These are phyloP conservation scores for Luffa acutangula DNA, from an alignment of 306 rosid species.

Conservation along the genomic window DNA sequence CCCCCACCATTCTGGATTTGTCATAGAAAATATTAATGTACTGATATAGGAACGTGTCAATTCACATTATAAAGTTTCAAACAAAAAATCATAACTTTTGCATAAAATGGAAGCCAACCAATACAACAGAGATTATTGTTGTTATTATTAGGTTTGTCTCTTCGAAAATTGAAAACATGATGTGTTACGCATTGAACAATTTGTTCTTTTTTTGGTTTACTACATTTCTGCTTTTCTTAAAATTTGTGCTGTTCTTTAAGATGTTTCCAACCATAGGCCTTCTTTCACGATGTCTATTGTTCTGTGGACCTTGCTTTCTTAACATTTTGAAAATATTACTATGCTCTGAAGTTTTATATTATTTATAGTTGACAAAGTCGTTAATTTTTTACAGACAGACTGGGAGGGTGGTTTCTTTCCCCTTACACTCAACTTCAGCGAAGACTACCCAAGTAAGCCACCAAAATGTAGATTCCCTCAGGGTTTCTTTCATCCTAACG, in stretches of 20 bases:
- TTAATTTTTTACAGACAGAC: slow-evolving; percentile 65
- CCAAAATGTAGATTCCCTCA: slow-evolving; percentile 91
- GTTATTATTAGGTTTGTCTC: background rate
- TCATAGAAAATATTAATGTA: background rate
- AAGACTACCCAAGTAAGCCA: slow-evolving; percentile 98
- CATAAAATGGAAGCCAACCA: background rate
- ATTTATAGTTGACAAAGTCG: background rate
- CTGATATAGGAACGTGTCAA: background rate
- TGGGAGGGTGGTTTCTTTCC: slow-evolving; percentile 98
- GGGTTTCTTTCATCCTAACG: slow-evolving; percentile 97
- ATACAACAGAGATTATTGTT: too few species aligned
- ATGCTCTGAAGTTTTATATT: background rate
- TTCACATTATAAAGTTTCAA: background rate
- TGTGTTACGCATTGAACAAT: background rate
- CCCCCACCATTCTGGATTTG: background rate
- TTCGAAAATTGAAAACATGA: background rate
- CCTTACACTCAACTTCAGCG: slow-evolving; percentile 86
- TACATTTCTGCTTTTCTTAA: background rate
- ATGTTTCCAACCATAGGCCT: background rate
- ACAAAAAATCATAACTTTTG: background rate
- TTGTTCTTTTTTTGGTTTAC: background rate
- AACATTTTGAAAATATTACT: background rate
- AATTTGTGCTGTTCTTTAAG: background rate
- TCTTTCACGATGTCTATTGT: too few species aligned
- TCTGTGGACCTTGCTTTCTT: background rate